Percentiles rank a stretch among this genome's conserved stretches.
phyloP scores from a whole-genome alignment of 176 grass and related monocot species.

The Triticum urartu region DNA sequence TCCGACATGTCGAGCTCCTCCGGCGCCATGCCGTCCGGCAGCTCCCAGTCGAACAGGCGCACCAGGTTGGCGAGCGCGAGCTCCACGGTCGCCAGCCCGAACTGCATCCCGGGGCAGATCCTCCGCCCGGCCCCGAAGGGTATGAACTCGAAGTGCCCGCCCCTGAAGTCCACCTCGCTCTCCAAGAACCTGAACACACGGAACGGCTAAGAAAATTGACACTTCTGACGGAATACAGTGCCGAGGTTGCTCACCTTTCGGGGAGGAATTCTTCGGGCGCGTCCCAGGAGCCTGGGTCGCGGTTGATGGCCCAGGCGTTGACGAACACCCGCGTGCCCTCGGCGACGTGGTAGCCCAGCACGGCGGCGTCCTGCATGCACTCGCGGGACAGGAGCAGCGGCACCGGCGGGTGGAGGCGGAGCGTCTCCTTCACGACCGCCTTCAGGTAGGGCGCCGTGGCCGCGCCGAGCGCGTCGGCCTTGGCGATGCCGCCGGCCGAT shows the following conservation, averaged over 20 bases:
- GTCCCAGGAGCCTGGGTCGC: constrained; percentile 46
- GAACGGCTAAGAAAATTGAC: too few relatives aligned
- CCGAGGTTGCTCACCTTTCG: constrained; percentile 23
- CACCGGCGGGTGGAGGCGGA: constrained; percentile 48
- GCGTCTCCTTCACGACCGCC: constrained; percentile 52
- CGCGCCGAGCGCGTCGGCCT: neutral
- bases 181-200: constrained; percentile 21
- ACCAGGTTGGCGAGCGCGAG: constrained; percentile 45
- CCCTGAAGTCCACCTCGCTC: constrained; percentile 46
- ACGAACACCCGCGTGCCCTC: constrained; percentile 49
- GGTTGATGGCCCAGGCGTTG: constrained; percentile 58
- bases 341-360: constrained; percentile 43
- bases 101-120: constrained; percentile 47
- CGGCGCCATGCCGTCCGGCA: constrained; percentile 25
- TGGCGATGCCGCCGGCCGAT: neutral
- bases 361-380: constrained; percentile 21
- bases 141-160: constrained; percentile 47
- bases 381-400: constrained; percentile 56
- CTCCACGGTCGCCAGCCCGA: constrained; percentile 46
- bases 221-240: too few relatives aligned
- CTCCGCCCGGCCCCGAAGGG: constrained; percentile 50
- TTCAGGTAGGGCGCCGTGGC: constrained; percentile 36
- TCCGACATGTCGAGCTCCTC: constrained; percentile 50
- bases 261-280: constrained; percentile 36
- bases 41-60: constrained; percentile 51